These are phyloP conservation scores for Wickerhamomyces sp. DNA, from an alignment of 1,139 yeast species.

Conservation along the genomic window DNA sequence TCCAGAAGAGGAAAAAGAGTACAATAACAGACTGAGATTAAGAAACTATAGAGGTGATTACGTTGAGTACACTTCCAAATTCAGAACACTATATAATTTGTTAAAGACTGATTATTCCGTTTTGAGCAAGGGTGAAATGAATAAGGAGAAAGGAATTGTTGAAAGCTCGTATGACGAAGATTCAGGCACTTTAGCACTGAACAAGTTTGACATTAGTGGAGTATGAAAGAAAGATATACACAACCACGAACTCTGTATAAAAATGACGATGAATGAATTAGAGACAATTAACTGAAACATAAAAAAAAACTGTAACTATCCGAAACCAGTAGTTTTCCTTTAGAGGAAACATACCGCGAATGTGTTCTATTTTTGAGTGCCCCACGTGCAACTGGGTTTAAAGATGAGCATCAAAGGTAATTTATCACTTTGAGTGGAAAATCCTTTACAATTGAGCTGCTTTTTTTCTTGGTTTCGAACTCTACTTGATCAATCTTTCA, in stretches of 20 bases:
- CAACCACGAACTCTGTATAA: no score
- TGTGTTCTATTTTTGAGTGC: background rate
- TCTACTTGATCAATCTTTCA: background rate
- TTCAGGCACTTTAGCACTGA: background rate
- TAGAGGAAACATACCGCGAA: no score
- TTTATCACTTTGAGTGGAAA: no score
- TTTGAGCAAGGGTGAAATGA: background rate
- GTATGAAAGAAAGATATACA: no score
- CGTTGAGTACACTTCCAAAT: constrained; percentile 11
- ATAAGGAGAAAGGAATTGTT: background rate
- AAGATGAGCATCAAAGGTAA: no score
- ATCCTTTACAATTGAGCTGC: no score
- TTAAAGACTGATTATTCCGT: constrained; percentile 1
- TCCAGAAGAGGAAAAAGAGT: constrained; percentile 9
- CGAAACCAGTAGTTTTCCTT: no score
- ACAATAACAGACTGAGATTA: constrained; percentile 17
- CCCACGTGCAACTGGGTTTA: background rate
- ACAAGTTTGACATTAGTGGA: background rate
- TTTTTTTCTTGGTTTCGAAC: no score
- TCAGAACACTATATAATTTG: constrained; percentile 1
- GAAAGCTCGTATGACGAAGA: background rate
- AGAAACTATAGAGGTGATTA: constrained; percentile 23
- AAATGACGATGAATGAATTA: no score
- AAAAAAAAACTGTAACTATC: no score
- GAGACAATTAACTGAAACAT: no score